Percentiles rank a stretch among this genome's conserved stretches.
These are phyloP conservation scores for Noccaea bulbosa DNA, from an alignment of 345 rosid genomes.

Conservation along the genomic window DNA sequence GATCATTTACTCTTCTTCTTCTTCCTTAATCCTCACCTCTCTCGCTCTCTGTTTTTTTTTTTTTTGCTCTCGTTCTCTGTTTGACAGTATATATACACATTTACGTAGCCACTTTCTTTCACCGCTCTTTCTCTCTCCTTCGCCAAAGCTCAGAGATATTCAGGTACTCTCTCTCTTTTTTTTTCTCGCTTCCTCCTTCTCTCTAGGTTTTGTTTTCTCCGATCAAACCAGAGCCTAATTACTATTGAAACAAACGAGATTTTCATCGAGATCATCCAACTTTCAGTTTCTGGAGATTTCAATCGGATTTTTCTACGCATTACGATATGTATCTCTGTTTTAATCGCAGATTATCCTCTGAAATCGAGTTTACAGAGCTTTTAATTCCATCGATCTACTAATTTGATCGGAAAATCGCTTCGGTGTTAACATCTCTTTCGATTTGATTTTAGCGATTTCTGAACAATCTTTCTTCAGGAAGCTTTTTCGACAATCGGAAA, in stretches of 20 bases:
- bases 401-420: not conserved
- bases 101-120: conserved; percentile 28
- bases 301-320: conserved; percentile 8
- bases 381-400: not conserved
- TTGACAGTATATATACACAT: conserved; percentile 15
- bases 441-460: conserved; percentile 5
- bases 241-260: not conserved
- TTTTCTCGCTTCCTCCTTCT: conserved; percentile 15
- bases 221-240: not conserved
- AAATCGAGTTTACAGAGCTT: not conserved
- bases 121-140: conserved; percentile 39
- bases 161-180: conserved; percentile 37
- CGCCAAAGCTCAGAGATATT: not conserved
- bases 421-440: not conserved
- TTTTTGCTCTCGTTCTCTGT: conserved; percentile 7
- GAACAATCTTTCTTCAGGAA: conserved; percentile 37
- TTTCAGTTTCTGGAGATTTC: not conserved
- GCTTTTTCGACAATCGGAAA: conserved; percentile 17
- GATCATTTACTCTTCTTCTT: conserved; percentile 25
- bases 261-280: not conserved
- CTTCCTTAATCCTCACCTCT: conserved; percentile 29
- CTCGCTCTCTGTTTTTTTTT: conserved; percentile 3
- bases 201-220: conserved; percentile 26
- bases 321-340: not conserved
- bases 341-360: not conserved